Conservation (phyloP, 768 basidiomycete species). For the Pleurotus pulmonarius region DNA sequence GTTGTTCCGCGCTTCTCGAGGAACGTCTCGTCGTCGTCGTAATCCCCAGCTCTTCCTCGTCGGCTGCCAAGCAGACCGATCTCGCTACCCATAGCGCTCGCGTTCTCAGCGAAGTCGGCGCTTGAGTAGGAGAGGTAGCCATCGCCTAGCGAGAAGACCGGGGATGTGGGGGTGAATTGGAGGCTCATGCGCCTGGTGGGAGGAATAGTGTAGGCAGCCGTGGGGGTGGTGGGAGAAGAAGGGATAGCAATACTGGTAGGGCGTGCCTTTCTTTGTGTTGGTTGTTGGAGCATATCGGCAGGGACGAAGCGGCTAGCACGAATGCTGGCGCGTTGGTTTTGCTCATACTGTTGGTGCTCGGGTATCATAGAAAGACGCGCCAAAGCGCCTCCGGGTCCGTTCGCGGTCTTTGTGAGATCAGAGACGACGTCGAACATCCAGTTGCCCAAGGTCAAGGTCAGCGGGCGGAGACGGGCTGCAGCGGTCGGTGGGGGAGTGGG, state of each 20-base stretch:
- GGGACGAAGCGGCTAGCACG: constrained; percentile 31
- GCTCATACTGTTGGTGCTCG: constrained; percentile 17
- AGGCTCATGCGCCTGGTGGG: constrained; percentile 46
- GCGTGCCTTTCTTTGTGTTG: constrained; percentile 16
- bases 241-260: constrained; percentile 36
- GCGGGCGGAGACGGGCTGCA: constrained; percentile 19
- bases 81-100: constrained; percentile 7
- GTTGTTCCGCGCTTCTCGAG: constrained; percentile 37
- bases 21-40: constrained; percentile 22
- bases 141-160: constrained; percentile 22
- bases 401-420: constrained; percentile 44
- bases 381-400: neutral
- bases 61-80: neutral
- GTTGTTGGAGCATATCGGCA: constrained; percentile 23
- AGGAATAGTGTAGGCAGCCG: constrained; percentile 24
- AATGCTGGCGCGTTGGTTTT: constrained; percentile 3
- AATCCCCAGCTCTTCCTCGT: neutral
- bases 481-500: constrained; percentile 10
- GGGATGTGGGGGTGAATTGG: constrained; percentile 62
- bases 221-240: constrained; percentile 23
- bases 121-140: neutral
- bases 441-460: constrained; percentile 64
- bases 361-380: constrained; percentile 9
- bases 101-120: constrained; percentile 3
- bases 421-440: constrained; percentile 85